A percentile compares a stretch with the other conserved stretches of the same genome.
Conservation (phyloP, 2,329 filamentous ascomycete species). For the Fusarium cicatricum region DNA sequence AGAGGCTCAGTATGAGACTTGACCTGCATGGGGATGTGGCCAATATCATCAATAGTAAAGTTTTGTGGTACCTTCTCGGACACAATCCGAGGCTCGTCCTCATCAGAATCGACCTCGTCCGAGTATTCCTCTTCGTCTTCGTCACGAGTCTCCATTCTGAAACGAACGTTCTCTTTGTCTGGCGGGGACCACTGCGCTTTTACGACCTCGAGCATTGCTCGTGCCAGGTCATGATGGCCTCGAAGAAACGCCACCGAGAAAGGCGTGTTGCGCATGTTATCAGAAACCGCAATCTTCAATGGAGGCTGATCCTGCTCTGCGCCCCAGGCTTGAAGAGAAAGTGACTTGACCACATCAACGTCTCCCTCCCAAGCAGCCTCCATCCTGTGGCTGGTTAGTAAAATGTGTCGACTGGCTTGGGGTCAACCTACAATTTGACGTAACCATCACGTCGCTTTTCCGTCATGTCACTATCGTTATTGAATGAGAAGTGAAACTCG, state of each 20-base stretch:
- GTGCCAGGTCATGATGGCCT: constrained; percentile 70
- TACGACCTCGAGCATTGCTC: constrained; percentile 73
- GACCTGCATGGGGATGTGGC: constrained; percentile 72
- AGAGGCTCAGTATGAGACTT: constrained; percentile 69
- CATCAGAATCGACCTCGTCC: constrained; percentile 42
- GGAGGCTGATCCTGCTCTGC: constrained; percentile 62
- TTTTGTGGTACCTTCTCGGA: constrained; percentile 68
- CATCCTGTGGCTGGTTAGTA: constrained; percentile 55
- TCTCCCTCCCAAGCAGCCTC: constrained; percentile 80
- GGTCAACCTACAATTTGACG: constrained; percentile 62
- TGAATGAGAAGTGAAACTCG: constrained; percentile 60
- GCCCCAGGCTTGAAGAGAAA: constrained; percentile 69
- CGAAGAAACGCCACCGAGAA: constrained; percentile 74
- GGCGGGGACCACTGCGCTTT: constrained; percentile 71
- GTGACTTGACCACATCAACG: constrained; percentile 67
- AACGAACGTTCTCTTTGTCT: constrained; percentile 61
- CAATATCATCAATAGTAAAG: constrained; percentile 80
- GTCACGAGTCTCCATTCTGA: constrained; percentile 52
- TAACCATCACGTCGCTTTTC: constrained; percentile 66
- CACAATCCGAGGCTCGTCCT: constrained; percentile 54
- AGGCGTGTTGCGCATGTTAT: constrained; percentile 61
- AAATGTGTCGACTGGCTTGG: neutral
- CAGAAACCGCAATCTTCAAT: constrained; percentile 68
- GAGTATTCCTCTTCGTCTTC: constrained; percentile 52
- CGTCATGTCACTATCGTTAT: constrained; percentile 61